Percentiles rank a stretch among this genome's conserved stretches.
phyloP scores from a whole-genome alignment of 2,329 filamentous ascomycete genomes.

The Graphiopsis chlorocephala region DNA sequence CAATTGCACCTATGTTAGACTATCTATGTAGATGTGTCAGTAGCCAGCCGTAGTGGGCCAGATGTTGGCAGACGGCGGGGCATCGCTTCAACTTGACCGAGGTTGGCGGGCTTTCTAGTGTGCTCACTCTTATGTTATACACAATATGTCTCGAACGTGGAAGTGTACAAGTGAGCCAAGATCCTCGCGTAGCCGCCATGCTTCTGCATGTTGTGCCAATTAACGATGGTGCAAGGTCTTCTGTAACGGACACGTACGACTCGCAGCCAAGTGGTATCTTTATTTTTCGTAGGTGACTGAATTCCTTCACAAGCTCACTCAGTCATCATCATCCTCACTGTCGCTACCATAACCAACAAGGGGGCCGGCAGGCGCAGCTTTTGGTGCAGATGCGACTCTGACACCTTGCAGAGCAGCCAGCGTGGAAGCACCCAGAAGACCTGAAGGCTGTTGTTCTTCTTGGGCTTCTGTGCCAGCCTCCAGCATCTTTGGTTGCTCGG shows the following conservation, averaged over 20 bases:
- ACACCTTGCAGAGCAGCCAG: conserved; percentile 70
- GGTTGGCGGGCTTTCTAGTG: not conserved
- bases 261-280: not conserved
- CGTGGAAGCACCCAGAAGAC: conserved; percentile 80
- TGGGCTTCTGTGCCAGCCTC: conserved; percentile 45
- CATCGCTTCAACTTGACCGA: not conserved
- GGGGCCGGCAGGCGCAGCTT: conserved; percentile 61
- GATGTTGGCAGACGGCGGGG: not conserved
- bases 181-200: not conserved
- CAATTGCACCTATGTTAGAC: not conserved
- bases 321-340: conserved; percentile 63
- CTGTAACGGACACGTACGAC: not conserved
- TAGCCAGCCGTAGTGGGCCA: not conserved
- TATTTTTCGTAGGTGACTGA: not conserved
- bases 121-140: not conserved
- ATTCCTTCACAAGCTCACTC: not conserved
- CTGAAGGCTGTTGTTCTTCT: conserved; percentile 43
- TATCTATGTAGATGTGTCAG: not conserved
- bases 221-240: not conserved
- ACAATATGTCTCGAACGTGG: not conserved
- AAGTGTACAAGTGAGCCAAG: not conserved
- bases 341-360: conserved; percentile 89
- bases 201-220: not conserved
- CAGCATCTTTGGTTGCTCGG: conserved; percentile 60
- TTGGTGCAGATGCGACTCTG: conserved; percentile 35